Conservation (phyloP, 1,284 basidiomycete species). For the Neonothopanus nambi region DNA sequence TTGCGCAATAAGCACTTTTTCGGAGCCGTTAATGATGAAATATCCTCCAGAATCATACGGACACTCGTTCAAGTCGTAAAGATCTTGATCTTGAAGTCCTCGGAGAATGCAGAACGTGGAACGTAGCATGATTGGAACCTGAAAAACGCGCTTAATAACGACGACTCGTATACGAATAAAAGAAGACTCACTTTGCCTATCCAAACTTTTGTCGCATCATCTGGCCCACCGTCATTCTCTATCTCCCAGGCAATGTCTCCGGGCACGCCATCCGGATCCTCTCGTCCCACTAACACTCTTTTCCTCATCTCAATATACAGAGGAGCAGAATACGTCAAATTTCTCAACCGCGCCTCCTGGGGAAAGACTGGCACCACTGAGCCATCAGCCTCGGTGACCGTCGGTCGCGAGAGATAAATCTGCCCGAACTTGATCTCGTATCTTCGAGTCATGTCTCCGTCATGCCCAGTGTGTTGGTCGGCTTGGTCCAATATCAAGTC, state of each 20-base stretch:
- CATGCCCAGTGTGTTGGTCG: slow-evolving; percentile 90
- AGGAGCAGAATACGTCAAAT: slow-evolving; percentile 94
- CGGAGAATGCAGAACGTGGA: slow-evolving; percentile 94
- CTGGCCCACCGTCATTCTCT: slow-evolving; percentile 64
- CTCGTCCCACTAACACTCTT: slow-evolving; percentile 76
- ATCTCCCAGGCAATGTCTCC: slow-evolving; percentile 85
- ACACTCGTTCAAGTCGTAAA: slow-evolving; percentile 94
- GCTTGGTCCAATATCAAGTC: slow-evolving; percentile 96
- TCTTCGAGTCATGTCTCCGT: slow-evolving; percentile 80
- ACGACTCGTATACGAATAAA: slow-evolving; percentile 13
- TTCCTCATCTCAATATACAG: slow-evolving; percentile 97
- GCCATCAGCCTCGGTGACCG: slow-evolving; percentile 95
- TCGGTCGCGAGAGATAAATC: slow-evolving; percentile 94
- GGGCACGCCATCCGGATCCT: slow-evolving; percentile 78
- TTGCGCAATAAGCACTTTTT: slow-evolving; percentile 99
- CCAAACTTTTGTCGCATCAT: slow-evolving; percentile 86
- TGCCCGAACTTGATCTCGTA: slow-evolving; percentile 98
- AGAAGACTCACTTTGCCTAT: slow-evolving; percentile 82
- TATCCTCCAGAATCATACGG: slow-evolving; percentile 99
- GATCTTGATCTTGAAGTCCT: slow-evolving; percentile 75
- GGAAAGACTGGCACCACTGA: slow-evolving; percentile 93
- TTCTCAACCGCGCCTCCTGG: slow-evolving; percentile 95
- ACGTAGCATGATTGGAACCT: slow-evolving; percentile 98
- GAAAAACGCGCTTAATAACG: slow-evolving; percentile 1
- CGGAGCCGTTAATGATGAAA: slow-evolving; percentile 99